Conservation (phyloP, 2,329 filamentous ascomycete species). For the Huntiella savannae region DNA sequence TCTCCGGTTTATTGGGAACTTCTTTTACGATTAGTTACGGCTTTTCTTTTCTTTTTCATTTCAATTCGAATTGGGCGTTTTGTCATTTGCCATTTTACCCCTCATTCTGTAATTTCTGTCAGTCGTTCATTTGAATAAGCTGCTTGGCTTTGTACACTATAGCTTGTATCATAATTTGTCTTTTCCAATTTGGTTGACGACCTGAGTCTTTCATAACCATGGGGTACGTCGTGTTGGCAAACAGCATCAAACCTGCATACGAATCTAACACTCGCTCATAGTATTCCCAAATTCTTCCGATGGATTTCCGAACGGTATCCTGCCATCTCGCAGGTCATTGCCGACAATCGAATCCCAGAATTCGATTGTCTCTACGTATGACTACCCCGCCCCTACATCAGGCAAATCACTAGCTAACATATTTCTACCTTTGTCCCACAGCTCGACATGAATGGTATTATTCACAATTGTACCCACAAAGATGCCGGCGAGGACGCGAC, state of each 20-base stretch:
- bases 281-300: constrained; percentile 81
- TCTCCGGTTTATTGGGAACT: neutral
- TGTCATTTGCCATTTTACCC: neutral
- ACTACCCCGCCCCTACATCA: constrained; percentile 1
- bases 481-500: constrained; percentile 72
- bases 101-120: neutral
- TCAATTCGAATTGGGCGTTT: neutral
- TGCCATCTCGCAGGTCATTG: constrained; percentile 92
- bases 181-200: too few relatives aligned
- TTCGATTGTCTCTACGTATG: constrained; percentile 87
- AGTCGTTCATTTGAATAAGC: neutral
- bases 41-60: constrained; percentile 1
- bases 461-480: constrained; percentile 97
- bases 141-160: too few relatives aligned
- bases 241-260: neutral
- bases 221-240: neutral
- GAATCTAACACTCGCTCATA: constrained; percentile 14
- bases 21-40: neutral
- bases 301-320: constrained; percentile 99
- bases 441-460: constrained; percentile 98
- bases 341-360: constrained; percentile 95
- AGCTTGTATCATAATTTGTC: too few relatives aligned
- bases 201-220: neutral
- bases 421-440: constrained; percentile 18
- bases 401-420: neutral